Conservation (phyloP, 129 eudicot genomes). For the Flaveria bidentis region DNA sequence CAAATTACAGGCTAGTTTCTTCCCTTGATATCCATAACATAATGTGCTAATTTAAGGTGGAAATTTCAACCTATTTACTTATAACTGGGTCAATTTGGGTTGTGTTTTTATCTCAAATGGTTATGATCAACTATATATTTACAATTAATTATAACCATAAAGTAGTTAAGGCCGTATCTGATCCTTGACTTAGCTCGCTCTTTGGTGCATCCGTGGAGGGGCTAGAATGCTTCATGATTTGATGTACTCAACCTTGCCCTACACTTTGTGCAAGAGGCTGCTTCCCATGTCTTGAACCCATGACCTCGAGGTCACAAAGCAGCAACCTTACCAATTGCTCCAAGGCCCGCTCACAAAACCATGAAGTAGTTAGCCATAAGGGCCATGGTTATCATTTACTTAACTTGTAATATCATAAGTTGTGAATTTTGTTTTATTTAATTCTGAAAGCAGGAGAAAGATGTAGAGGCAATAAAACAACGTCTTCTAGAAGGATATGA, state of each 20-base stretch:
- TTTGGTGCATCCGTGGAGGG: too few species aligned
- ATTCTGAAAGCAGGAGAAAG: conserved; percentile 68
- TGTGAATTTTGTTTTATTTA: conserved; percentile 16
- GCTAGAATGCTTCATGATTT: too few species aligned
- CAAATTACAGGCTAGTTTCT: conserved; percentile 69
- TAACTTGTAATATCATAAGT: not conserved
- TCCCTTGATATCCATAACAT: not conserved
- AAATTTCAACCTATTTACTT: not conserved
- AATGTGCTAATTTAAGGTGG: not conserved
- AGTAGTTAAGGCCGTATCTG: too few species aligned
- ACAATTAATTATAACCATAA: not conserved
- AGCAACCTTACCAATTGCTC: too few species aligned
- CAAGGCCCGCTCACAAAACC: too few species aligned
- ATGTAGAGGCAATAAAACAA: conserved; percentile 71
- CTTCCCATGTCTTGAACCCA: too few species aligned
- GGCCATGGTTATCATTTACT: not conserved
- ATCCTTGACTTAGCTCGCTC: too few species aligned
- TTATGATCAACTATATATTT: not conserved
- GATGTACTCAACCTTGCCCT: too few species aligned
- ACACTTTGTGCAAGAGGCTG: too few species aligned
- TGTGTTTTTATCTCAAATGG: not conserved
- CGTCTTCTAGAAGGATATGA: conserved; percentile 77
- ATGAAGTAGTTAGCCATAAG: not conserved
- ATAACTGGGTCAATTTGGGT: not conserved
- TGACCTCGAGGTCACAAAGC: too few species aligned